Conservation (phyloP, 306 rosid genomes). For the Quercus wislizeni region DNA sequence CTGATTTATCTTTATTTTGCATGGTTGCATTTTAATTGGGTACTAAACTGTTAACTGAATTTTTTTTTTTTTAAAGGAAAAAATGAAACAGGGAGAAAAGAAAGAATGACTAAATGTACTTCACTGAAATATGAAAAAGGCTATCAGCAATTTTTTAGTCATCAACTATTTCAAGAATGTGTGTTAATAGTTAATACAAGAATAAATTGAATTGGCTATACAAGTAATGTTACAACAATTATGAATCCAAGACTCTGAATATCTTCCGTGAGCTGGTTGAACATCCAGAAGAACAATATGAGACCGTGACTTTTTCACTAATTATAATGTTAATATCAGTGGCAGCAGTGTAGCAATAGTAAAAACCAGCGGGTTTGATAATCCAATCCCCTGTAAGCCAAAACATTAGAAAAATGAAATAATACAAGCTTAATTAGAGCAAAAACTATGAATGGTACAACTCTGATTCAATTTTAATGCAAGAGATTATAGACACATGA, state of each 20-base stretch:
- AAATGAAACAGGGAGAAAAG: neutral
- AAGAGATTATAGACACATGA: too few relatives aligned
- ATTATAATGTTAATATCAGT: slow-evolving; percentile 32
- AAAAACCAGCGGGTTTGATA: slow-evolving; percentile 46
- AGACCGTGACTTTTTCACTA: neutral
- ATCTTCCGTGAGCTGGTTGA: neutral
- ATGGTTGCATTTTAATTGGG: too few relatives aligned
- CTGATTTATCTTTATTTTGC: too few relatives aligned
- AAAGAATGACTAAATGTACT: neutral
- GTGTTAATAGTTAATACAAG: neutral
- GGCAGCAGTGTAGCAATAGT: slow-evolving; percentile 43
- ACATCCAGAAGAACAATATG: slow-evolving; percentile 15
- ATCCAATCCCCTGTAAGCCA: slow-evolving; percentile 50
- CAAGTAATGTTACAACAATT: slow-evolving; percentile 2
- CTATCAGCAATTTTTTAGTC: slow-evolving; percentile 3
- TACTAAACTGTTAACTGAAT: too few relatives aligned
- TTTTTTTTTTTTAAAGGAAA: too few relatives aligned
- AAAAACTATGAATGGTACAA: neutral
- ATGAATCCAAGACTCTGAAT: slow-evolving; percentile 14
- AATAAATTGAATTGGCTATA: slow-evolving; percentile 14
- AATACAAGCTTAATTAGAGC: neutral
- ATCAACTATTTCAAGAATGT: neutral
- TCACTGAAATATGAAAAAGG: slow-evolving; percentile 9
- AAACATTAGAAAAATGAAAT: neutral
- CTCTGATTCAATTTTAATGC: too few relatives aligned